Conservation (phyloP, 2,329 filamentous ascomycete species). For the Fusarium paranaense region DNA sequence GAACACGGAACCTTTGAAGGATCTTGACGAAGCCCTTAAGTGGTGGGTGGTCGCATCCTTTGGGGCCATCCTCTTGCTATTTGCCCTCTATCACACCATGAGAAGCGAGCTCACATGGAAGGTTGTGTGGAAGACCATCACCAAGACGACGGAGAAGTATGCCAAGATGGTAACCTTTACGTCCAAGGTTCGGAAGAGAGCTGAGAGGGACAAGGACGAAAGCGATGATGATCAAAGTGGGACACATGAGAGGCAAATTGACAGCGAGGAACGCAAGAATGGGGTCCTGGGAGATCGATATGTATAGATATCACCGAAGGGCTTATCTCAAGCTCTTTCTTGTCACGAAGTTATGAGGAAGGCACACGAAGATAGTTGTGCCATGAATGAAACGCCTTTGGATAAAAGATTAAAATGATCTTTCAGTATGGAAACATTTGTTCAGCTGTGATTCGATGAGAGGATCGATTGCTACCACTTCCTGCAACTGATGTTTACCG, state of each 20-base stretch:
- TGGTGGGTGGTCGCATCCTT: neutral
- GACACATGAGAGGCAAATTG: neutral
- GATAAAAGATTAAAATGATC: neutral
- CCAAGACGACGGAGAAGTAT: neutral
- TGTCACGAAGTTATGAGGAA: neutral
- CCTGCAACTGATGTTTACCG: neutral
- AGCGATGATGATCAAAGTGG: neutral
- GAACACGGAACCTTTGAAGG: neutral
- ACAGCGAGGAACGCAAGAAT: neutral
- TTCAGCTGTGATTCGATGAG: neutral
- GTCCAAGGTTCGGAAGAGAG: neutral
- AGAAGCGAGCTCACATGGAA: neutral
- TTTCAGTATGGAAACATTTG: neutral
- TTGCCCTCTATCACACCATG: neutral
- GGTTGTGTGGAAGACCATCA: neutral
- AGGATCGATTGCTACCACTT: neutral
- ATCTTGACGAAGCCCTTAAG: neutral
- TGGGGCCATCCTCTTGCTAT: slow-evolving; percentile 13
- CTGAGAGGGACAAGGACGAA: neutral
- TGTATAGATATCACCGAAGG: neutral
- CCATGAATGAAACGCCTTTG: neutral
- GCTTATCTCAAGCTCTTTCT: neutral
- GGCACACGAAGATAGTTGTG: neutral
- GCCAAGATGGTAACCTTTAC: neutral
- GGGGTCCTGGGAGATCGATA: neutral